Evolutionary conservation across 2,329 filamentous ascomycete genomes (phyloP), one percentile per base, ranked within the genome.

Genomic region (Chaetoscypha palmicola): DNA sequence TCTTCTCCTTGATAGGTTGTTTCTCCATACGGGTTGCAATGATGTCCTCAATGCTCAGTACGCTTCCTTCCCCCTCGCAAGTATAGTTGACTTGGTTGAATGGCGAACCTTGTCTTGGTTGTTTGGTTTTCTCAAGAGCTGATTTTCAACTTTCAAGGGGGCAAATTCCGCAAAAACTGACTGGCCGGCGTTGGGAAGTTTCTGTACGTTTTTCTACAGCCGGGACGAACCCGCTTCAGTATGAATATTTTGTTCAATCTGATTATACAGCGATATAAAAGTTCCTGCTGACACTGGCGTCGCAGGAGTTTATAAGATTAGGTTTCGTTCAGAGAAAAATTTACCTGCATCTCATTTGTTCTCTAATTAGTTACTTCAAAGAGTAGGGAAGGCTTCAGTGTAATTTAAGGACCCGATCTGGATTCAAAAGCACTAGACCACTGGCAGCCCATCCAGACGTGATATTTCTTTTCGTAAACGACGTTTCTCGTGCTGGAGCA

Each of bases 11-110:
- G 2, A 17, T 33, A 5, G 16, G 14, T 8, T 53, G 46, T 38
- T 53, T 50, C 11, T 20, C 45, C 41, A 40, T 43, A 46, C 40
- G 47, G 50, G 51, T 49, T 40, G 36, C 41, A 24, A 34, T 47
- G 19, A 58, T 45, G 40, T 66, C 52, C 38, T 63, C 58, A 45
- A 67, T 70, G 10, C 54, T 58, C 3, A 50, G 47, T 23, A 49
- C 38, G 39, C 63, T 50, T 1, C 35, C 44, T 33, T 36, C 12
- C 47, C 47, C 32, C 23, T 16, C 35, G 20, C 12, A 23, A 35
- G 21, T 7, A 35, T 20, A 28, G 2, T 21, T 23, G 20, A 38
- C 35, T 38, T 2, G 23, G 36, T 26, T 12, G 36, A 38, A 26
- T 20, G 5, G 5, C 36, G 36, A 38, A 38, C 22, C 9, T 38